These are phyloP conservation scores for Diaporthe humulicola DNA, from an alignment of 2,329 filamentous ascomycete species.

Conservation along the genomic window DNA sequence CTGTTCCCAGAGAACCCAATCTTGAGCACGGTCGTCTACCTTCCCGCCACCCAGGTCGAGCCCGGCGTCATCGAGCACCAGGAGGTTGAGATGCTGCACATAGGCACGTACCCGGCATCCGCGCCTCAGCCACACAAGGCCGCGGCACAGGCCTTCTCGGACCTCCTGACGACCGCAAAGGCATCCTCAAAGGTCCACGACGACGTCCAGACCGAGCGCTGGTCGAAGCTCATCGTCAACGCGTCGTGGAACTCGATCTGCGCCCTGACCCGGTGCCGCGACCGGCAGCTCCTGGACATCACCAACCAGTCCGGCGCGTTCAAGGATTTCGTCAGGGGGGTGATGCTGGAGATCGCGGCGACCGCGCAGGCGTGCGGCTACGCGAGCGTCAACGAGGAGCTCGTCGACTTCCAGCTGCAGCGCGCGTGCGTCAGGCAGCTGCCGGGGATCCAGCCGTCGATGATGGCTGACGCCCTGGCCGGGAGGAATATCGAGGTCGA, in stretches of 20 bases:
- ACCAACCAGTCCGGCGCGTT: neutral
- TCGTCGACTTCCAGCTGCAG: slow-evolving; percentile 74
- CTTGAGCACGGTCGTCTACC: slow-evolving; percentile 77
- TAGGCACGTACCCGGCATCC: slow-evolving; percentile 36
- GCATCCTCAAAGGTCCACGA: slow-evolving; percentile 73
- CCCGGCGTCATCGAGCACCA: slow-evolving; percentile 45
- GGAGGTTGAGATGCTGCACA: slow-evolving; percentile 33
- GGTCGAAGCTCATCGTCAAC: slow-evolving; percentile 85
- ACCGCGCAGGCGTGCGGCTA: slow-evolving; percentile 75
- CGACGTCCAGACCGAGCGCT: slow-evolving; percentile 77
- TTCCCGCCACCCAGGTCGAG: slow-evolving; percentile 75
- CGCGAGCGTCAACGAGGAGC: slow-evolving; percentile 67
- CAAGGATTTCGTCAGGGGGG: slow-evolving; percentile 54
- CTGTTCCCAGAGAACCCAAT: slow-evolving; percentile 73
- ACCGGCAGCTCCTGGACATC: slow-evolving; percentile 62
- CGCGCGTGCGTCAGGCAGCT: slow-evolving; percentile 74
- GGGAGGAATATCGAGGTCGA: slow-evolving; percentile 77
- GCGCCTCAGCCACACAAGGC: slow-evolving; percentile 7
- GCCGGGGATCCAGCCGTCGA: slow-evolving; percentile 73
- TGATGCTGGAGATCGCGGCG: slow-evolving; percentile 78
- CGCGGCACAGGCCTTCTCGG: slow-evolving; percentile 41
- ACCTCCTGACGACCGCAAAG: slow-evolving; percentile 67
- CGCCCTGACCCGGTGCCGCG: slow-evolving; percentile 73
- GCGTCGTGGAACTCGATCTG: slow-evolving; percentile 81
- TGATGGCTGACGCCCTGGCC: slow-evolving; percentile 79